These are phyloP conservation scores for Naegleria fowleri DNA, from an alignment of 208 protist genomes.

Conservation along the genomic window DNA sequence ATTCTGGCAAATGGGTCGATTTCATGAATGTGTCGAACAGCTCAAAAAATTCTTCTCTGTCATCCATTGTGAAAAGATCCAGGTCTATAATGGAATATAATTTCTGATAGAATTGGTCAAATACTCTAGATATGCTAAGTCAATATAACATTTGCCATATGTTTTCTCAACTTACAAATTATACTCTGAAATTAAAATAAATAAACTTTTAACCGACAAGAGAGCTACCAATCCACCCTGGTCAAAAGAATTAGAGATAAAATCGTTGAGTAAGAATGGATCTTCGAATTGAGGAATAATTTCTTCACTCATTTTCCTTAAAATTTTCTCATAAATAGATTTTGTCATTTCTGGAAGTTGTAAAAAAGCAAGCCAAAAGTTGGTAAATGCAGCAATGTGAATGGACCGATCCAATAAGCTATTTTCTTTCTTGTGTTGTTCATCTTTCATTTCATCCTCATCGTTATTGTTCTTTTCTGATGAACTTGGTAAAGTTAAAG, in stretches of 20 bases:
- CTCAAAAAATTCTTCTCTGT: not conserved
- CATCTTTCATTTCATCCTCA: not conserved
- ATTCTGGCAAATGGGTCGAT: not conserved
- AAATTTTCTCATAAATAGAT: not conserved
- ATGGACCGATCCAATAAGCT: not conserved
- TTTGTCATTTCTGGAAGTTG: not conserved
- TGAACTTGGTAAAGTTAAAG: not conserved
- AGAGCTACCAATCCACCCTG: not conserved
- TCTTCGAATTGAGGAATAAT: slow-evolving; percentile 17
- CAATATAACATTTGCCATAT: not conserved
- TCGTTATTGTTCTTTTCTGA: not conserved
- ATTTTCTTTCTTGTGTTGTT: not conserved
- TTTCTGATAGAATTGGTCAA: slow-evolving; percentile 13
- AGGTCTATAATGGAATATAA: not conserved
- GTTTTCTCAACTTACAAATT: slow-evolving; percentile 24
- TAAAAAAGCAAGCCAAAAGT: slow-evolving; percentile 8
- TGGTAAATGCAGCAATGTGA: not conserved
- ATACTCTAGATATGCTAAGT: not conserved
- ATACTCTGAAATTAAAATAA: slow-evolving; percentile 19
- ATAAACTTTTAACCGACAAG: not conserved
- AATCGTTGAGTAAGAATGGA: slow-evolving; percentile 20
- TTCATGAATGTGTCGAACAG: not conserved
- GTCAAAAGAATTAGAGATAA: not conserved
- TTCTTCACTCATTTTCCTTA: not conserved
- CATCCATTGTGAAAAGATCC: not conserved